Evolutionary conservation across 192 early-diverging fungal species (phyloP).

Genomic region (Coemansia erecta): DNA sequence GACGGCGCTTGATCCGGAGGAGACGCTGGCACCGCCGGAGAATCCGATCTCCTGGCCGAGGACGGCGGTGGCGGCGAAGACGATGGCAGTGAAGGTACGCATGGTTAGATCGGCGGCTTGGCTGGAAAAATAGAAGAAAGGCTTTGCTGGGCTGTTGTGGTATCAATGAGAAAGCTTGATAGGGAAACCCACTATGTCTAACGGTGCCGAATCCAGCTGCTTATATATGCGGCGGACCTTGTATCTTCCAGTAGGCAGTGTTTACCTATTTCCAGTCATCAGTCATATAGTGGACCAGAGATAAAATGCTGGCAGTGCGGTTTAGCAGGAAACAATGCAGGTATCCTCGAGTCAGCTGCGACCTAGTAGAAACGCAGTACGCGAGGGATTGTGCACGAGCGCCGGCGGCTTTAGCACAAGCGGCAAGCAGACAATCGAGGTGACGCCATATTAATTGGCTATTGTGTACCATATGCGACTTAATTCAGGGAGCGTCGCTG

Average conservation of each 20-base stretch:
- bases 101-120: constrained; percentile 10
- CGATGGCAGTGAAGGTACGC: constrained; percentile 40
- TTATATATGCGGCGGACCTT: too few species aligned
- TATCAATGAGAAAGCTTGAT: constrained; percentile 5
- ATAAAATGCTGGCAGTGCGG: too few species aligned
- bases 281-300: too few species aligned
- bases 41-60: constrained; percentile 46
- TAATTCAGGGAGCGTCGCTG: not conserved
- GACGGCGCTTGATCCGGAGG: constrained; percentile 39
- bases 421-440: not conserved
- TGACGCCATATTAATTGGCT: not conserved
- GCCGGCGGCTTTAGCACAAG: not conserved
- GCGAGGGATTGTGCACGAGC: not conserved
- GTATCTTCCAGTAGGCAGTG: too few species aligned
- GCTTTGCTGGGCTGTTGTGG: not conserved
- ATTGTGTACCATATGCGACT: not conserved
- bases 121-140: constrained; percentile 7
- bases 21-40: constrained; percentile 31
- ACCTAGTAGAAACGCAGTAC: not conserved
- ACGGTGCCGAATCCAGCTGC: not conserved
- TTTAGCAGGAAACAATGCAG: too few species aligned
- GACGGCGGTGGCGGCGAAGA: constrained; percentile 28
- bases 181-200: not conserved
- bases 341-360: too few species aligned
- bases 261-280: too few species aligned